Base-by-base conservation (phyloP, 805 yeast species). In the Candida peoriensis region DNA sequence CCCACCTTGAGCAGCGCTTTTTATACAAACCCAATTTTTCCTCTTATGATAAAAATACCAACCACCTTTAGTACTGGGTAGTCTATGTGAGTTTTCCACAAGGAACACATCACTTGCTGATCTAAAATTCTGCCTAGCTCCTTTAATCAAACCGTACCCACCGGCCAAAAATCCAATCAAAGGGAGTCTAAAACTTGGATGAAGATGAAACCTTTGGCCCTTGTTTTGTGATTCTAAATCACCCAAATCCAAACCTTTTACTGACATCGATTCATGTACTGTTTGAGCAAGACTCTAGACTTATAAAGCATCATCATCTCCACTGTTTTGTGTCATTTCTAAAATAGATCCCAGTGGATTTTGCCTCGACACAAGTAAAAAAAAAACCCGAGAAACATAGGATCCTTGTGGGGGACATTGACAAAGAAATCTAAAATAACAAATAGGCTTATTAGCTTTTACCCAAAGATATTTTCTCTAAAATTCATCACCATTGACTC, bases 11-110 rank as follows among this genome's bases (percentile, higher is more conserved):
- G 75, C 58, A 1, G 84, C 85, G 19, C 65, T 64, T 38, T 72
- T 65, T 23, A 81, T 57, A 58, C 85, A 75, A 20, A 81, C 82
- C 55, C 83, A 82, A 57, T 83, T 81, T 61, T 84, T 86, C 42
- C 86, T 70, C 58, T 82, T 85, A 58, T 86, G 93, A 58, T 86
- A 86, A 54, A 80, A 81, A 52, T 81, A 86, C 96, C 95, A 86
- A 0, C 90, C 93, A 15, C 86, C 88, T 35, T 76, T 80, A 0
- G 81, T 76, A 16, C 58, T 67, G 7, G 96, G 96, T 38, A 87
- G 60, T 34, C 96, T 55, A 52, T 86, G 95, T 11, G 93, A 81
- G 50, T 86, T 86, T 46, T 83, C 85, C 3, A 89, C 87, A 30
- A 86, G 63, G 47, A 72, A 86, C 28, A 76, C 67, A 28, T 78